Base-by-base conservation (phyloP, 768 basidiomycete genomes). In the Phaeotremella skinneri region DNA sequence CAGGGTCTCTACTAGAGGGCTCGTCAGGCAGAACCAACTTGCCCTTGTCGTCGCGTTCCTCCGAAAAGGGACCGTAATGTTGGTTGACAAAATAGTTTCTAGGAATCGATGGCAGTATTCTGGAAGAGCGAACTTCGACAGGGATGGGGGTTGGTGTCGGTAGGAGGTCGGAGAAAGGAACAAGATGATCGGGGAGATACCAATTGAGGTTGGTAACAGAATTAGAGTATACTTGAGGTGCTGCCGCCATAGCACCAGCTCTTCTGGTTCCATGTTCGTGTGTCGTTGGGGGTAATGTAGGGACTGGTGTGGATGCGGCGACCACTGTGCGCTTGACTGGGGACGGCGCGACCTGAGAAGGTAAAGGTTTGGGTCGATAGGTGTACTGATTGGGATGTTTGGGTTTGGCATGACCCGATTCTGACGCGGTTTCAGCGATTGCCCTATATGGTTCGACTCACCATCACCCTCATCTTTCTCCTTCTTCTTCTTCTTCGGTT, bases 141-240 rank as follows among this genome's bases (percentile, higher is more conserved):
- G 91, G 90, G 1, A 81, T 80, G 25, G 86, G 83, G 7, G 65
- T 43, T 3, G 66, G 37, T 3, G 85, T 83, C 9, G 92, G 91
- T 4, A 98, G 81, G 78, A 92, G 87, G 67, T 85, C 83, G 65
- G 87, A 84, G 62, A 94, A 85, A 73, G 93, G 89, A 0, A 87
- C 84, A 45, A 97, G 83, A 78, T 96, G 93, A 79, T 97, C 93
- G 5, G 93, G 93, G 49, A 98, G 80, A 56, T 85, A 84, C 92
- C 93, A 98, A 3, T 62, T 52, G 7, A 76, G 69, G 27, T 67
- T 57, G 41, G 61, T 55, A 30, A 68, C 67, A 9, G 66, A 58
- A 9, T 66, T 59, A 2, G 61, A 43, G 27, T 59, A 58, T 6
- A 66, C 54, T 2, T 63, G 50, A 23, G 62, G 59, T 42, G 61